Evolutionary conservation across 2,329 filamentous ascomycete genomes (phyloP).

Genomic region (Exophiala calicioides): DNA sequence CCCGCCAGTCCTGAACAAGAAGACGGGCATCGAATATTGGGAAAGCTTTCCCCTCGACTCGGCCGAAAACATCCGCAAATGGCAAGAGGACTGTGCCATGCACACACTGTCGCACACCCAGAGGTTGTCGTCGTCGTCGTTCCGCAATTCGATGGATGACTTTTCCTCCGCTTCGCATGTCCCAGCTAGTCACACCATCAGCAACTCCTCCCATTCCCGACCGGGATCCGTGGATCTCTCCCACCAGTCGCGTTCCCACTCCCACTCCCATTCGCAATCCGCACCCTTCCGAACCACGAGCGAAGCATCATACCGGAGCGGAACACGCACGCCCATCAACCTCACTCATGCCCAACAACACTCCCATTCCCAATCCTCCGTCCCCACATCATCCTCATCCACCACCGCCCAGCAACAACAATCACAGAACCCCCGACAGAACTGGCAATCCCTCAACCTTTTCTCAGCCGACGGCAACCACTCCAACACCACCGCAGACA

Average conservation of each 20-base stretch:
- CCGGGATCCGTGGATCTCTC: constrained; percentile 21
- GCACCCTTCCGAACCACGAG: constrained; percentile 22
- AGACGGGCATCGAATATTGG: constrained; percentile 42
- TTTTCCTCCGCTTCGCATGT: constrained; percentile 1
- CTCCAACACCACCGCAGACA: constrained; percentile 7
- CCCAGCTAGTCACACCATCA: constrained; percentile 2
- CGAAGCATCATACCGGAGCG: constrained; percentile 20
- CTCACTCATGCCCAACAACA: constrained; percentile 6
- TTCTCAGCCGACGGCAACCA: constrained; percentile 14
- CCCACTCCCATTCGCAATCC: constrained; percentile 7
- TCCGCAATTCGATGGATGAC: constrained; percentile 16
- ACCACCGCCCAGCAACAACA: constrained; percentile 12
- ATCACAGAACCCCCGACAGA: constrained; percentile 11
- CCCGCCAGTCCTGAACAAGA: constrained; percentile 31
- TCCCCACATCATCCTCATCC: constrained; percentile 1
- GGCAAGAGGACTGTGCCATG: constrained; percentile 37
- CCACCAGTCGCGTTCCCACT: constrained; percentile 2
- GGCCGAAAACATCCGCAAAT: constrained; percentile 38
- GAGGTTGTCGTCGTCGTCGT: constrained; percentile 4
- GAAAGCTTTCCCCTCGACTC: constrained; percentile 39
- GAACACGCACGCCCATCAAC: constrained; percentile 20
- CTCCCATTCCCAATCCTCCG: constrained; percentile 7
- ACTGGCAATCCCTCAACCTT: constrained; percentile 18
- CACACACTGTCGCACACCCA: constrained; percentile 14
- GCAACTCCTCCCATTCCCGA: constrained; percentile 14